Base-by-base conservation (phyloP, 768 basidiomycete genomes). In the Mycena crocata region DNA sequence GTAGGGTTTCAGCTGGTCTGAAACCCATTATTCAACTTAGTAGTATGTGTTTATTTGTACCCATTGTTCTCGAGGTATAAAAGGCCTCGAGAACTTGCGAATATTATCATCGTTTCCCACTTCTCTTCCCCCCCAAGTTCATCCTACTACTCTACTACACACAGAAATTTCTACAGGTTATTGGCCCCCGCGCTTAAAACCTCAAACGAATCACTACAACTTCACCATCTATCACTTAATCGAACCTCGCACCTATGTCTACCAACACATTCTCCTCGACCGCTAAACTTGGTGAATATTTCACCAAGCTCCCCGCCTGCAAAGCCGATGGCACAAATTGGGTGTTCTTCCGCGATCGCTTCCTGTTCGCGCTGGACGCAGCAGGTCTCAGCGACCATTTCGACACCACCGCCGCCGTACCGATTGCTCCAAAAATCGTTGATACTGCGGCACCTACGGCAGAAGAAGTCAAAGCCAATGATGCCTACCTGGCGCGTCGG, bases 221-320 rank as follows among this genome's bases (percentile, higher is more conserved):
- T 28, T 30, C 21, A 39, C 23, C 23, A 37, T n/a, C 15, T 9
- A 37, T 9, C 35, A 34, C 50, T 34, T 21, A 6, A 21, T 35
- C 12, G 2, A 32, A 13, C 34, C 12, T 40, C 23, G 17, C 24
- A n/a, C 49, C 48, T 28, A 65, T 65, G 64, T 62, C 60, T 2
- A 54, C 52, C 3, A 65, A 58, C 56, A 57, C 64, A 39, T 48
- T 62, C 23, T 62, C 60, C 26, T 52, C 60, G 23, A 61, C 49
- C 30, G 44, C 63, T 5, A 64, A 64, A 48, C 63, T 64, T 19
- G 63, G 56, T 28, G 63, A 64, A 40, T 64, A 57, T 34, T 57
- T 57, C 26, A 24, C 57, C 39, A 57, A 57, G 28, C 23, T 57
- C 21, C 55, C 55, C n/a, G n/a, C n/a, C n/a, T n/a, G n/a, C n/a